A percentile compares a stretch with the other conserved stretches of the same genome.
These are phyloP conservation scores for Antitrichia curtipendula DNA, from an alignment of 225 moss, liverwort and hornwort genomes.

Conservation along the genomic window DNA sequence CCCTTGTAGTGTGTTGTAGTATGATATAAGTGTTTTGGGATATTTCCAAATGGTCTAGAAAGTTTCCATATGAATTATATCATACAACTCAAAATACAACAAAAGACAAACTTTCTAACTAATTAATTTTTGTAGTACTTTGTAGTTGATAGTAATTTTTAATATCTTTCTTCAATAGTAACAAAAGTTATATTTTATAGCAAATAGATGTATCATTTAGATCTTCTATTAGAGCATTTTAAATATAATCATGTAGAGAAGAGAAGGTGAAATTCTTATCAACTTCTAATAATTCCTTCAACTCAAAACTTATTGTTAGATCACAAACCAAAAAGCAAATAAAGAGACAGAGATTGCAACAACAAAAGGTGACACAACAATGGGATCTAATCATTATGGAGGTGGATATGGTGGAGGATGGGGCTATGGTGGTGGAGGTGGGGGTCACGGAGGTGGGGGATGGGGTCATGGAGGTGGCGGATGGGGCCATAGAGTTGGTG, in stretches of 20 bases:
- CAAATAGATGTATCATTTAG: no score
- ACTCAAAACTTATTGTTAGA: not conserved
- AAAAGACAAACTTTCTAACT: not conserved
- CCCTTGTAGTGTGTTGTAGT: no score
- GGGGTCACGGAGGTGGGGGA: not conserved
- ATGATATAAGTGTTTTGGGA: no score
- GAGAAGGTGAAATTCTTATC: not conserved
- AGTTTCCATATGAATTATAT: not conserved
- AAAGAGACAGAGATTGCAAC: not conserved
- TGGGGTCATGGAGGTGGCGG: not conserved
- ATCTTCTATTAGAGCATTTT: not conserved
- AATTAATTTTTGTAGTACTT: not conserved
- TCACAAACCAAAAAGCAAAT: not conserved
- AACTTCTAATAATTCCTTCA: no score
- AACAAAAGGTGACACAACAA: not conserved
- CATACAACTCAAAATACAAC: accelerated
- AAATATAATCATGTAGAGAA: no score
- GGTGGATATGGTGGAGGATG: not conserved
- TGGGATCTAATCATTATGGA: not conserved
- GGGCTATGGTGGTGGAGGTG: not conserved
- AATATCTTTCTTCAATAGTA: not conserved
- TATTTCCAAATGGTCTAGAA: not conserved
- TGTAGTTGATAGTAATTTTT: no score
- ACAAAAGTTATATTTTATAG: no score
- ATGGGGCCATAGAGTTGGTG: not conserved